phyloP scores from a whole-genome alignment of 2,329 filamentous ascomycete genomes.

The Bimuria novae-zelandiae region DNA sequence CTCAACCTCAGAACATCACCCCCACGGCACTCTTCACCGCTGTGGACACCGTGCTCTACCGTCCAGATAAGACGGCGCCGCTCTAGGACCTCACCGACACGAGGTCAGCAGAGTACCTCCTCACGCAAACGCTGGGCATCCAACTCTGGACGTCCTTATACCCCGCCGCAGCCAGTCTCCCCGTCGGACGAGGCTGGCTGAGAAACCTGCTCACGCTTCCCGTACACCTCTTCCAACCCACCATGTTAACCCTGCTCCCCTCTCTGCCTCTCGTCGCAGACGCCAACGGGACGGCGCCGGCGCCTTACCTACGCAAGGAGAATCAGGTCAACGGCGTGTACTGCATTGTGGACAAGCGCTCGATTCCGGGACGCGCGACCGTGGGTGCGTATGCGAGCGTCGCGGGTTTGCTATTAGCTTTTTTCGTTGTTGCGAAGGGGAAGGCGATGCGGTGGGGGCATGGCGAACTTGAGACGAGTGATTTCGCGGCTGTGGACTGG shows the following conservation, averaged over 20 bases:
- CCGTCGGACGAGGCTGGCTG: conserved; percentile 17
- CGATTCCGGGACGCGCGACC: conserved; percentile 17
- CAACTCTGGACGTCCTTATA: conserved; percentile 16
- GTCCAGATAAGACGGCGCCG: conserved; percentile 8
- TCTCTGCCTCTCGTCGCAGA: background rate
- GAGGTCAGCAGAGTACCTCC: conserved; percentile 16
- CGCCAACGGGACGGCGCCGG: conserved; percentile 9
- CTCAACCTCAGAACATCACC: conserved; percentile 10
- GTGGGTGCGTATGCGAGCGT: conserved; percentile 20
- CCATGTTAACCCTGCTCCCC: conserved; percentile 1
- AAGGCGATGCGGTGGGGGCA: conserved; percentile 6
- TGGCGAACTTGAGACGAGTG: conserved; percentile 14
- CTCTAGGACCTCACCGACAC: conserved; percentile 11
- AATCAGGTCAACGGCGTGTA: conserved; percentile 20
- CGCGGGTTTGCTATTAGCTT: conserved; percentile 12
- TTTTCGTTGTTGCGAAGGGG: conserved; percentile 14
- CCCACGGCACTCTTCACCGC: conserved; percentile 15
- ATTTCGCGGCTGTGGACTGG: conserved; percentile 20
- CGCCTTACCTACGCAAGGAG: conserved; percentile 17
- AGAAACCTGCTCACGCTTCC: conserved; percentile 17
- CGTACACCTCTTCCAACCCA: conserved; percentile 21
- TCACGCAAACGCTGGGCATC: conserved; percentile 15
- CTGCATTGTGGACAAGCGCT: conserved; percentile 10
- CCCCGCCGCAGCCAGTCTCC: background rate
- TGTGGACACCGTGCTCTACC: conserved; percentile 16